These are phyloP conservation scores for Globisporangium iwayamae DNA, from an alignment of 352 stramenopile genomes.

Conservation along the genomic window DNA sequence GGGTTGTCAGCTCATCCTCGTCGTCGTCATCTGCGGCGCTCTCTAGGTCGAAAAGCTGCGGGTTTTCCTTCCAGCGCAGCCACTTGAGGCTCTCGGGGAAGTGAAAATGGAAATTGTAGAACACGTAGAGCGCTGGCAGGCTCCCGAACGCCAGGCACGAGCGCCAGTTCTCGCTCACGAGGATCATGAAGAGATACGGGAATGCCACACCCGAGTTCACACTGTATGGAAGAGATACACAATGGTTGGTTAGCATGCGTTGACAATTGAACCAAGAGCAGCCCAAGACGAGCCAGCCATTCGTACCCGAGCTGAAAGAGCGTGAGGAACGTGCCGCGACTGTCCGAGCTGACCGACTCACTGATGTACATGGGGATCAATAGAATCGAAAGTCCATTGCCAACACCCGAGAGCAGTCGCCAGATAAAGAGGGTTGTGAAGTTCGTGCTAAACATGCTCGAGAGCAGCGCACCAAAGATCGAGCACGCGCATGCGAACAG, in stretches of 20 bases:
- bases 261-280: background rate
- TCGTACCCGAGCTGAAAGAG: conserved; percentile 75
- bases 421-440: conserved; percentile 64
- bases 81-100: conserved; percentile 82
- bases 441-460: conserved; percentile 47
- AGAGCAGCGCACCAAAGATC: conserved; percentile 57
- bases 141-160: conserved; percentile 68
- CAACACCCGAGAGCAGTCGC: conserved; percentile 68
- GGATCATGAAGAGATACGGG: conserved; percentile 80
- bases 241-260: conserved; percentile 2
- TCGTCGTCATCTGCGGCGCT: conserved; percentile 23
- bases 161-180: conserved; percentile 73
- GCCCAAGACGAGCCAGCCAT: background rate
- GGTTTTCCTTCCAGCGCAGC: conserved; percentile 65
- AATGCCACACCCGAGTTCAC: conserved; percentile 74
- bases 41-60: conserved; percentile 46
- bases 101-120: conserved; percentile 70
- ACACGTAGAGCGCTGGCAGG: conserved; percentile 68
- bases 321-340: conserved; percentile 65
- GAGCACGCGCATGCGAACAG: conserved; percentile 74
- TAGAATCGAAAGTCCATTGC: conserved; percentile 82
- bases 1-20: conserved; percentile 23
- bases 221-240: conserved; percentile 18
- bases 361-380: conserved; percentile 89
- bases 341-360: conserved; percentile 65